Conservation (phyloP, 2,329 filamentous ascomycete genomes). For the Pestalotiopsis fici region DNA sequence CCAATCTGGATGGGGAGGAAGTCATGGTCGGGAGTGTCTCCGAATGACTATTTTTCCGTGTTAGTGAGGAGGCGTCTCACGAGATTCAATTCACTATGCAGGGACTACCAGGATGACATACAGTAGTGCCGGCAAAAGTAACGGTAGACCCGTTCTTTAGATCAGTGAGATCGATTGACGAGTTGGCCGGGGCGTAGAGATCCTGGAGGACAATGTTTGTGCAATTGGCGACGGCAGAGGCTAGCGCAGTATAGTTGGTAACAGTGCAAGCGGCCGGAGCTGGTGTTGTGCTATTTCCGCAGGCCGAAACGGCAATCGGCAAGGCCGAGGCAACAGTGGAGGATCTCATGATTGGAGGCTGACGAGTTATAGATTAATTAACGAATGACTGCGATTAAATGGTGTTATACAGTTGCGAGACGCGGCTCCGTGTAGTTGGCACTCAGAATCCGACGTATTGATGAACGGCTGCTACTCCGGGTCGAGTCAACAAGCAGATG, state of each 20-base stretch:
- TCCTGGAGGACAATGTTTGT: constrained; percentile 36
- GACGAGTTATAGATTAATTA: background rate
- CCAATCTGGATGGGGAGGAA: constrained; percentile 14
- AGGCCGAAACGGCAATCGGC: background rate
- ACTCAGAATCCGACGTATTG: background rate
- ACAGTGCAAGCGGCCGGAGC: background rate
- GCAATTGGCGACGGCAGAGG: constrained; percentile 27
- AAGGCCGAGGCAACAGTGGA: background rate
- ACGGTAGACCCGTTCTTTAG: constrained; percentile 32
- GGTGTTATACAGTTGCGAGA: background rate
- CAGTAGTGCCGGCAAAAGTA: constrained; percentile 18
- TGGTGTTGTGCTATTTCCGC: background rate
- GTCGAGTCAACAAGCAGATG: background rate
- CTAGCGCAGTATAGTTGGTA: constrained; percentile 2
- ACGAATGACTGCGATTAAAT: background rate
- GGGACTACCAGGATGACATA: constrained; percentile 7
- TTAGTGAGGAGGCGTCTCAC: background rate
- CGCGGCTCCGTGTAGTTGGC: no score
- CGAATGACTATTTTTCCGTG: background rate
- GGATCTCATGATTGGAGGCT: background rate
- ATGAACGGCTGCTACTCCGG: background rate
- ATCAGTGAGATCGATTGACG: constrained; percentile 34
- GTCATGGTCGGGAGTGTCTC: background rate
- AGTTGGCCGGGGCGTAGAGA: constrained; percentile 34
- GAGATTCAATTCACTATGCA: background rate